Percentiles rank a stretch among this genome's conserved stretches.
phyloP scores from a whole-genome alignment of 805 yeast genomes.

The Saturnispora hagleri region DNA sequence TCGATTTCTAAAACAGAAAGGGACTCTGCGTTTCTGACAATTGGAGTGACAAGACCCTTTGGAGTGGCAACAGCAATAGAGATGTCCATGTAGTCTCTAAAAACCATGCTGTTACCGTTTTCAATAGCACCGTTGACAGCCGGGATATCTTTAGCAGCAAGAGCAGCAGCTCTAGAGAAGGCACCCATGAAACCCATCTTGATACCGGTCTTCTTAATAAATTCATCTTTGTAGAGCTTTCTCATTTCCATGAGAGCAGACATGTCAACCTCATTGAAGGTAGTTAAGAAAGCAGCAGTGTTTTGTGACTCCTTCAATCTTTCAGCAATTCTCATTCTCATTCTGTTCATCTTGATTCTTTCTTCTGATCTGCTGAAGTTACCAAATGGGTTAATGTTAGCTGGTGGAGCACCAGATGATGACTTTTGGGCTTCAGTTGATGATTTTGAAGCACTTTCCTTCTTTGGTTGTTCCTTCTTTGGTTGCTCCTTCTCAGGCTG shows the following conservation, averaged over 20 bases:
- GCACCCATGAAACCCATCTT: conserved; percentile 99
- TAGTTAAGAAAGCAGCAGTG: conserved; percentile 96
- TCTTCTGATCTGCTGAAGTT: conserved; percentile 77
- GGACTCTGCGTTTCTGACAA: conserved; percentile 94
- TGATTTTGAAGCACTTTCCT: conserved; percentile 15
- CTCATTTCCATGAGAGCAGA: conserved; percentile 85
- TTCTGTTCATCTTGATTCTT: conserved; percentile 97
- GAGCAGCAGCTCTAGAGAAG: conserved; percentile 84
- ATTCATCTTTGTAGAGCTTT: conserved; percentile 93
- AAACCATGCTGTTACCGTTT: conserved; percentile 83
- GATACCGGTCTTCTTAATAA: conserved; percentile 85
- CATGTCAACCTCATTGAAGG: conserved; percentile 98
- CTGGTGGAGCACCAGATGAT: conserved; percentile 25
- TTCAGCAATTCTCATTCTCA: conserved; percentile 98
- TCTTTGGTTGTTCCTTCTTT: neutral
- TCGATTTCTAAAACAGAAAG: conserved; percentile 82
- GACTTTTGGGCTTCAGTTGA: conserved; percentile 10
- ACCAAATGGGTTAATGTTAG: conserved; percentile 26
- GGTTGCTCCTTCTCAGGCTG: conserved; percentile 1
- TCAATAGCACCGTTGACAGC: conserved; percentile 94
- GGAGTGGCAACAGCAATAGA: conserved; percentile 98
- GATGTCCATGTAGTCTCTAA: conserved; percentile 92
- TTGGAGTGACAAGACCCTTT: conserved; percentile 97
- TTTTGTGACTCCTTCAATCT: conserved; percentile 98
- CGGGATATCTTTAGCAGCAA: conserved; percentile 92